Conservation (phyloP, 306 rosid species). For the Crataegus laevigata region DNA sequence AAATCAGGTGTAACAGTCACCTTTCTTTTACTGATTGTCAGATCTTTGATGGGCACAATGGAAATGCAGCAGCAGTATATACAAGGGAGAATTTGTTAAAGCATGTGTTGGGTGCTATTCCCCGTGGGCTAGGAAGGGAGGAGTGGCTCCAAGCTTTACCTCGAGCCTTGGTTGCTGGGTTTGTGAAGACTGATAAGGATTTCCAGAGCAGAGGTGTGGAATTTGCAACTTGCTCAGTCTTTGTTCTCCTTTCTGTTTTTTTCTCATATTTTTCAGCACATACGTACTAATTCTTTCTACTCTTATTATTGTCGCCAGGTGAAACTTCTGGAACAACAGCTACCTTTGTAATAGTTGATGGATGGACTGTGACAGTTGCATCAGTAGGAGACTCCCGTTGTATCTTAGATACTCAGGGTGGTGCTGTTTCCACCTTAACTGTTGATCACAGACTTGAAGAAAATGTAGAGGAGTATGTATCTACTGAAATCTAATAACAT, state of each 20-base stretch:
- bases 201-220: constrained; percentile 75
- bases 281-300: constrained; percentile 12
- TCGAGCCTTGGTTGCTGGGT: constrained; percentile 92
- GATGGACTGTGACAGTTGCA: constrained; percentile 98
- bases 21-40: constrained; percentile 31
- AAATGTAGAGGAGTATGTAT: constrained; percentile 75
- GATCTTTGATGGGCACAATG: constrained; percentile 98
- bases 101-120: constrained; percentile 83
- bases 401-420: constrained; percentile 85
- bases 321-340: constrained; percentile 98
- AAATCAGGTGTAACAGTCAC: constrained; percentile 2
- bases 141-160: constrained; percentile 98
- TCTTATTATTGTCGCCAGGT: constrained; percentile 38
- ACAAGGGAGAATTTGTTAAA: constrained; percentile 74
- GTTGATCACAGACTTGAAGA: constrained; percentile 97
- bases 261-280: neutral
- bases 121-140: constrained; percentile 76
- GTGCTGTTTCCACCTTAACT: constrained; percentile 68
- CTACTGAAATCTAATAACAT: neutral
- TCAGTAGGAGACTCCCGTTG: constrained; percentile 98
- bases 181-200: constrained; percentile 95
- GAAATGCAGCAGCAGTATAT: constrained; percentile 89
- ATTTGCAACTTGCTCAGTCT: constrained; percentile 6
- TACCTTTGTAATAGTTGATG: constrained; percentile 86
- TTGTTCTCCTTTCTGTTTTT: neutral